Evolutionary conservation across 2,329 filamentous ascomycete species (phyloP).

Genomic region (Scopulariopsis brevicaulis): DNA sequence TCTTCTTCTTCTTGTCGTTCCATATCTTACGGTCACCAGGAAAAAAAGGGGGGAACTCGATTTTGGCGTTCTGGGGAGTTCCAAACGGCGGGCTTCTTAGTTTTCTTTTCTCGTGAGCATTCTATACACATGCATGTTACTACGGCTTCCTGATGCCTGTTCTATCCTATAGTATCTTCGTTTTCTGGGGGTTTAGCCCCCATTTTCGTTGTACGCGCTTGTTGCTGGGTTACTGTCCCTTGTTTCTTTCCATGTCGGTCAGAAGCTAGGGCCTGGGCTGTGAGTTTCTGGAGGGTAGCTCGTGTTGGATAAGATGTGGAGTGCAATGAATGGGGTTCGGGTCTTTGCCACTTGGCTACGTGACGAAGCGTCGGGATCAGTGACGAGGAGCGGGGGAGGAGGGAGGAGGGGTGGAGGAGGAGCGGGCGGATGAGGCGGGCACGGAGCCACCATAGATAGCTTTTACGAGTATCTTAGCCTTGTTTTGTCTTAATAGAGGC

Average conservation of each 20-base stretch:
- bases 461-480: too few species aligned
- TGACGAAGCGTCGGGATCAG: too few species aligned
- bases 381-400: too few species aligned
- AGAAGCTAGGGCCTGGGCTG: neutral
- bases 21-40: neutral
- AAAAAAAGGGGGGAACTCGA: neutral
- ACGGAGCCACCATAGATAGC: too few species aligned
- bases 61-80: slow-evolving; percentile 1
- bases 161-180: neutral
- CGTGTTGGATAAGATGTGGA: too few species aligned
- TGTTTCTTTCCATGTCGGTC: neutral
- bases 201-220: neutral
- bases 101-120: slow-evolving; percentile 5
- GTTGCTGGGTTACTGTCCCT: neutral
- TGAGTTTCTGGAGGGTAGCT: too few species aligned
- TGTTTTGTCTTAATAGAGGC: too few species aligned
- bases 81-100: slow-evolving; percentile 5
- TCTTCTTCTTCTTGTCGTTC: neutral
- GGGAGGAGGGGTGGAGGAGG: too few species aligned
- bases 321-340: too few species aligned
- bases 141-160: neutral
- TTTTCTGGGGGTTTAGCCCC: neutral
- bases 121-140: slow-evolving; percentile 2
- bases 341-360: too few species aligned
- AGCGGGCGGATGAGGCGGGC: too few species aligned